phyloP scores from a whole-genome alignment of 2,329 filamentous ascomycete species.

The Fusarium sp. region DNA sequence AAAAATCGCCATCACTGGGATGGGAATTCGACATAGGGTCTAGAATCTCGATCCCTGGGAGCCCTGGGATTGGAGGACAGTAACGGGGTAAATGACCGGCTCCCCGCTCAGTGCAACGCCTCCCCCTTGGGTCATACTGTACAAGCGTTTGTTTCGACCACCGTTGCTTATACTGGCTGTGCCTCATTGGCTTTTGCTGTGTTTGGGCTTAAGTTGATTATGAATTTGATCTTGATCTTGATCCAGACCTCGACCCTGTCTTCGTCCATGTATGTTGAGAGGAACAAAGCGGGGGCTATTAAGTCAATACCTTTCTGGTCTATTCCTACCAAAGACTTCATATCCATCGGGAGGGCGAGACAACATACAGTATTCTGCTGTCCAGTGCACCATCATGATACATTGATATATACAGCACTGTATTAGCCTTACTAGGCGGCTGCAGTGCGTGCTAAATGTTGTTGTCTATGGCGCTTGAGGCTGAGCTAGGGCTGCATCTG shows the following conservation, averaged over 20 bases:
- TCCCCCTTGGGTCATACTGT: slow-evolving; percentile 7
- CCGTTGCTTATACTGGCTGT: slow-evolving; percentile 18
- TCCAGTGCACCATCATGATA: neutral
- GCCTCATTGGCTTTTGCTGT: slow-evolving; percentile 17
- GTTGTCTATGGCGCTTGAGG: neutral
- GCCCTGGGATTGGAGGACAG: slow-evolving; percentile 9
- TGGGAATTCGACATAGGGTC: slow-evolving; percentile 42
- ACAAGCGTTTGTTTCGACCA: slow-evolving; percentile 25
- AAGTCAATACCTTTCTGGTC: slow-evolving; percentile 12
- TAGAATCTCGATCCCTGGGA: slow-evolving; percentile 45
- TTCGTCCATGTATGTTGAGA: neutral
- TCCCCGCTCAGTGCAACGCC: slow-evolving; percentile 29
- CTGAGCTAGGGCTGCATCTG: slow-evolving; percentile 18
- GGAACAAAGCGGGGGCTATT: neutral
- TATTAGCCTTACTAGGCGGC: too few relatives aligned
- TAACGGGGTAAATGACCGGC: slow-evolving; percentile 17
- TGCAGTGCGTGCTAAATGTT: too few relatives aligned
- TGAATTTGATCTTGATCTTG: neutral
- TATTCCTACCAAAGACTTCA: neutral
- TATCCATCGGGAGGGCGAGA: neutral
- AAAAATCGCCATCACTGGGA: slow-evolving; percentile 37
- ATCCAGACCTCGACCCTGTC: neutral
- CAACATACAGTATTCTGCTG: neutral
- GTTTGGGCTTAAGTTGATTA: neutral
- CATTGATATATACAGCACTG: too few relatives aligned